Evolutionary conservation across 306 rosid species (phyloP).

Genomic region (Malus sylvestris): DNA sequence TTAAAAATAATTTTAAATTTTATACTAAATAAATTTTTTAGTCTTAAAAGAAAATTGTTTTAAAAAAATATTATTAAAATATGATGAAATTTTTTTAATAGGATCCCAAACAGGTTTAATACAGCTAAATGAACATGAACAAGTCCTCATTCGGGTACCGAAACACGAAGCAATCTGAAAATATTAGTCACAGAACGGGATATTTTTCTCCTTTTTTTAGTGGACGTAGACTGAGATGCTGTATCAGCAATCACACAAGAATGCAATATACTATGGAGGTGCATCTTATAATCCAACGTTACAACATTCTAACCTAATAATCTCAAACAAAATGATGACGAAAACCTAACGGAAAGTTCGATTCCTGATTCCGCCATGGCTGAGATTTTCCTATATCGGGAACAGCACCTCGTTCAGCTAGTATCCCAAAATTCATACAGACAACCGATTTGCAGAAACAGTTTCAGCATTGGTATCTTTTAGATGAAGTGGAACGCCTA

Average conservation of each 20-base stretch:
- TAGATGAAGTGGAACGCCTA: constrained; percentile 65
- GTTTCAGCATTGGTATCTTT: constrained; percentile 20
- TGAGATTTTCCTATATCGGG: constrained; percentile 9
- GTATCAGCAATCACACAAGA: not conserved
- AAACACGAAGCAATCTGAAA: no score
- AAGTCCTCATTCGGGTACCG: not conserved
- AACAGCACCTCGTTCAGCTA: not conserved
- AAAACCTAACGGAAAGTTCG: not conserved
- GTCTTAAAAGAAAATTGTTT: not conserved
- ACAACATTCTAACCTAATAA: not conserved
- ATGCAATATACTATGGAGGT: not conserved
- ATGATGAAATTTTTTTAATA: no score
- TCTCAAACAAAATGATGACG: not conserved
- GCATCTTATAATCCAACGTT: not conserved
- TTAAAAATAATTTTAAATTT: no score
- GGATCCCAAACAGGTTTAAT: no score
- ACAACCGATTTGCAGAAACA: constrained; percentile 11
- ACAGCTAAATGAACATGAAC: not conserved
- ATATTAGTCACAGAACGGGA: not conserved
- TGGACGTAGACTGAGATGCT: not conserved
- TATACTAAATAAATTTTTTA: no score
- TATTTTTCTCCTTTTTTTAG: not conserved
- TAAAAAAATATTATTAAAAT: not conserved
- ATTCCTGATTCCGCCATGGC: not conserved
- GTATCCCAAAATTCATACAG: constrained; percentile 9